phyloP scores from a whole-genome alignment of 495 filamentous ascomycete genomes.

The Aspergillus cristatus region DNA sequence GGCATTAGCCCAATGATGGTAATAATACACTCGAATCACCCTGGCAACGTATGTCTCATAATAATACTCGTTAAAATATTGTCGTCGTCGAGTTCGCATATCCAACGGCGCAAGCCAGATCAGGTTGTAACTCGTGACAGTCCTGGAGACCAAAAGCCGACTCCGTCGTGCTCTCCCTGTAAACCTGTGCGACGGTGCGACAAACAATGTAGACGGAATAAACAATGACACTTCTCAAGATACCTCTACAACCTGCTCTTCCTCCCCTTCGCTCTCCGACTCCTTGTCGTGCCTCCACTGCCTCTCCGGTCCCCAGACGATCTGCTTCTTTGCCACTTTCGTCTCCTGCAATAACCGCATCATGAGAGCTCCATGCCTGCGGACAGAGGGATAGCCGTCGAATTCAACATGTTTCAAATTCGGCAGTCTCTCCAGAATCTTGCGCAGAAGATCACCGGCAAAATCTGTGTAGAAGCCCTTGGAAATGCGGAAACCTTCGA shows the following conservation, averaged over 20 bases:
- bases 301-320: constrained; percentile 62
- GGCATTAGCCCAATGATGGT: too few relatives aligned
- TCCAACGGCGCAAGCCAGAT: too few relatives aligned
- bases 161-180: too few relatives aligned
- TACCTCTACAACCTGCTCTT: constrained; percentile 5
- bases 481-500: constrained; percentile 60
- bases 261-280: constrained; percentile 23
- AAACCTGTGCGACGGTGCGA: too few relatives aligned
- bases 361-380: constrained; percentile 62
- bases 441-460: constrained; percentile 45
- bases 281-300: constrained; percentile 39
- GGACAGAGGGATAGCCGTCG: constrained; percentile 64
- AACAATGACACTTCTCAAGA: too few relatives aligned
- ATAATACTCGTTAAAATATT: too few relatives aligned
- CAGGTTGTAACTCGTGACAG: too few relatives aligned
- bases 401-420: constrained; percentile 57
- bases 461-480: constrained; percentile 71
- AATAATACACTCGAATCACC: too few relatives aligned
- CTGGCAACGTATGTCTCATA: too few relatives aligned
- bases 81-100: too few relatives aligned
- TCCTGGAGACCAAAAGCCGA: too few relatives aligned
- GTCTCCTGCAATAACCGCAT: constrained; percentile 51
- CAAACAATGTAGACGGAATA: too few relatives aligned
- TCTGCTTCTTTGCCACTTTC: constrained; percentile 36
- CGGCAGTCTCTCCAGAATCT: constrained; percentile 52